Evolutionary conservation across 2,329 filamentous ascomycete species (phyloP).

Genomic region (Aaosphaeria pasadenensis): DNA sequence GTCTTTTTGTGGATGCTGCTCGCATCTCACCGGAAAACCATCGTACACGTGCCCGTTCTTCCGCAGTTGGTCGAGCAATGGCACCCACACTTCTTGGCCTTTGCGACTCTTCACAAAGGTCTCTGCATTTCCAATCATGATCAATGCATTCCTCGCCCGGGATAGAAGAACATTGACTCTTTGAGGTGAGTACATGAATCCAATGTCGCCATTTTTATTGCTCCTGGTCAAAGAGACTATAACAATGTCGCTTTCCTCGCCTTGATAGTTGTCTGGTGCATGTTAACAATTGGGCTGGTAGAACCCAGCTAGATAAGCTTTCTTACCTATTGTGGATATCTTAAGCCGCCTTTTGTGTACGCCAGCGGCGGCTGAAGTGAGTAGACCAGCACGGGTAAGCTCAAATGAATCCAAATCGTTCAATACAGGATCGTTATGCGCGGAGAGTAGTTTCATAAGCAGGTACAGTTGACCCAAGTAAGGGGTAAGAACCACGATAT

Average conservation of each 20-base stretch:
- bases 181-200: slow-evolving; percentile 66
- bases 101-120: slow-evolving; percentile 63
- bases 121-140: slow-evolving; percentile 67
- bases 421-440: slow-evolving; percentile 61
- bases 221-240: slow-evolving; percentile 66
- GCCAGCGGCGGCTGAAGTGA: slow-evolving; percentile 53
- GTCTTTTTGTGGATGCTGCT: slow-evolving; percentile 33
- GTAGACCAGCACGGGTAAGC: slow-evolving; percentile 59
- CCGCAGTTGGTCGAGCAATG: slow-evolving; percentile 57
- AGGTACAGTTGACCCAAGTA: slow-evolving; percentile 68
- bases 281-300: not conserved
- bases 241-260: slow-evolving; percentile 72
- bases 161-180: slow-evolving; percentile 69
- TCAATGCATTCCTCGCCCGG: slow-evolving; percentile 61
- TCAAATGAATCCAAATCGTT: slow-evolving; percentile 68
- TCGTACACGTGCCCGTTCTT: slow-evolving; percentile 44
- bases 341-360: slow-evolving; percentile 53
- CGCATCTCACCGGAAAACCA: slow-evolving; percentile 34
- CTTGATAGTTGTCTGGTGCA: slow-evolving; percentile 69
- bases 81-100: slow-evolving; percentile 56
- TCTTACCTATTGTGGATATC: slow-evolving; percentile 67
- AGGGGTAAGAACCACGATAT: slow-evolving; percentile 68
- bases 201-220: slow-evolving; percentile 62
- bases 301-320: not conserved
- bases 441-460: slow-evolving; percentile 51